phyloP scores from a whole-genome alignment of 305 asterid species.

The Petunia hybrid region DNA sequence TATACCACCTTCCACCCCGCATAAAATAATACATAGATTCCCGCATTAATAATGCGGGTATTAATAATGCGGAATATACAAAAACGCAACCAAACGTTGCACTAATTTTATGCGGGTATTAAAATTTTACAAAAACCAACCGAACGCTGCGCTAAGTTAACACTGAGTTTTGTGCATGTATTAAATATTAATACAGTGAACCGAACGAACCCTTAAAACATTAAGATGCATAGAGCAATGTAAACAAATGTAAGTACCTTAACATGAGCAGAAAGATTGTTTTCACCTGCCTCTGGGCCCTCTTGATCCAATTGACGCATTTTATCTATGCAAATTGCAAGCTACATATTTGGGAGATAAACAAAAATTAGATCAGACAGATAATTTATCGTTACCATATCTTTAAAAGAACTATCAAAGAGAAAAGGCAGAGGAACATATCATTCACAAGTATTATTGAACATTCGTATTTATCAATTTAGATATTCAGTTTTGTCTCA shows the following conservation, averaged over 20 bases:
- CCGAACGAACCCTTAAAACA: neutral
- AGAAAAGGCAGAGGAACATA: slow-evolving; percentile 19
- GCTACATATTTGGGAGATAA: slow-evolving; percentile 52
- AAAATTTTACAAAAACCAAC: no score
- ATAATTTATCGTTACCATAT: neutral
- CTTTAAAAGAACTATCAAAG: neutral
- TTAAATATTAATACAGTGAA: no score
- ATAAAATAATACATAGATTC: no score
- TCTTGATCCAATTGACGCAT: slow-evolving; percentile 55
- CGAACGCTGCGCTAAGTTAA: no score
- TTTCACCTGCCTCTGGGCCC: slow-evolving; percentile 45
- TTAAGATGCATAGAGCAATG: slow-evolving; percentile 34
- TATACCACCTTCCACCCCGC: no score
- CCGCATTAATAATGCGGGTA: no score
- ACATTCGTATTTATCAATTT: slow-evolving; percentile 15
- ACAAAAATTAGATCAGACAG: slow-evolving; percentile 28
- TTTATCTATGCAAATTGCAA: slow-evolving; percentile 79
- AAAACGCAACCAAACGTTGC: no score
- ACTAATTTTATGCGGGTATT: no score
- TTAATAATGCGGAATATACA: no score
- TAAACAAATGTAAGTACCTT: slow-evolving; percentile 46
- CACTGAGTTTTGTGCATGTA: no score
- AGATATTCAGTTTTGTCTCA: neutral
- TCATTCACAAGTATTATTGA: slow-evolving; percentile 16
- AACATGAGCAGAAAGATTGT: slow-evolving; percentile 44